Base-by-base conservation (phyloP, 805 yeast genomes). In the Ogataea pignaliae region DNA sequence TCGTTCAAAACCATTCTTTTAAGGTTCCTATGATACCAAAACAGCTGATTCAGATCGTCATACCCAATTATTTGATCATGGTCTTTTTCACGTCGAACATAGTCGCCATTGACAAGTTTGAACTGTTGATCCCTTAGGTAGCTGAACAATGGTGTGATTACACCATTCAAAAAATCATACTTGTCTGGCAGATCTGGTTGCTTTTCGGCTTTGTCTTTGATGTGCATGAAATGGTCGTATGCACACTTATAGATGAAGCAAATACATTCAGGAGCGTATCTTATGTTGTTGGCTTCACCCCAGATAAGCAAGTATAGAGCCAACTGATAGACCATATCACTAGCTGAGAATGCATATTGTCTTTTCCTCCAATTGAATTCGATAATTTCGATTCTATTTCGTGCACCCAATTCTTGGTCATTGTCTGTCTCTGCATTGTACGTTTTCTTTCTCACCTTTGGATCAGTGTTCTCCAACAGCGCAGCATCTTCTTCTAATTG, bases 321-420 rank as follows among this genome's bases (percentile, higher is more conserved):
- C 49, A 84, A 62, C 64, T 79, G 90, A 44, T 78, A 71, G 3
- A 80, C 74, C 65, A 84, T 77, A 50, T 85, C 87, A 29, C 62
- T 65, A 3, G 78, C 76, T 0, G 78, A 59, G 44, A 73, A 69
- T 29, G 60, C 60, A 51, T 71, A 72, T 88, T 86, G 85, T 54
- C 73, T 72, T 13, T 67, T 50, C 56, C 78, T 81, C 96, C 96
- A 88, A 51, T 82, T 74, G 60, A 81, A 85, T 59, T 89, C 95
- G 17, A 95, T 91, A 34, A 88, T 83, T 77, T 86, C 60, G 76
- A 76, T 41, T 72, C 64, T 45, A 39, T 52, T 57, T 29, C 50
- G 51, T 1, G 60, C 6, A 46, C 47, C 33, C 46, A 14, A 10
- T 35, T 14, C 28, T 11, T 36, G n/a, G 26, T 36, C 28, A 10